Percentiles rank a stretch among this genome's conserved stretches.
phyloP scores from a whole-genome alignment of 2,329 filamentous ascomycete species.

The Penicillium sp. region DNA sequence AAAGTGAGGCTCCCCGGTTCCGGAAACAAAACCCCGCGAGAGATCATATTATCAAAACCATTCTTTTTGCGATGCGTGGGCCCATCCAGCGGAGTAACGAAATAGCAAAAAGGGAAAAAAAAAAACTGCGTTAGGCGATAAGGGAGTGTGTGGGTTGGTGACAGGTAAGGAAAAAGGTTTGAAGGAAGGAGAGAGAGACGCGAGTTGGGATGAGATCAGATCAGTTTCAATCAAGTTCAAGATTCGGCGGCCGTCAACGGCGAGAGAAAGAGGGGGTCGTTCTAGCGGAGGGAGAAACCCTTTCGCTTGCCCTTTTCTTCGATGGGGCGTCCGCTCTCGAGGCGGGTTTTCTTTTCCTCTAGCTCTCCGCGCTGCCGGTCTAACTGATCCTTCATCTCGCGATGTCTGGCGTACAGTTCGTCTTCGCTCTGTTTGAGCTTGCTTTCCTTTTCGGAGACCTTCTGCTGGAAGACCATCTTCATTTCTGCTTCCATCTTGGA shows the following conservation, averaged over 20 bases:
- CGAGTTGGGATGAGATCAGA: constrained; percentile 16
- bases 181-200: constrained; percentile 23
- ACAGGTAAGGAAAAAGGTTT: constrained; percentile 24
- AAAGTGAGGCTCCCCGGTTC: not conserved
- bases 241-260: constrained; percentile 23
- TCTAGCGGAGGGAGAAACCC: constrained; percentile 97
- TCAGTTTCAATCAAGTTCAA: constrained; percentile 8
- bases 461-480: constrained; percentile 99
- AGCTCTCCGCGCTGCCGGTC: constrained; percentile 92
- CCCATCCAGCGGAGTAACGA: constrained; percentile 30
- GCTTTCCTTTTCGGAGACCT: constrained; percentile 99
- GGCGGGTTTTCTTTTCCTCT: constrained; percentile 95
- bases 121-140: constrained; percentile 24
- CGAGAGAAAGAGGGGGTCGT: constrained; percentile 16
- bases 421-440: constrained; percentile 99
- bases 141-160: constrained; percentile 26
- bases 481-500: constrained; percentile 99
- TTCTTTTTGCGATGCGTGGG: constrained; percentile 32
- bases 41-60: constrained; percentile 27
- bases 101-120: constrained; percentile 9
- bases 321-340: constrained; percentile 93
- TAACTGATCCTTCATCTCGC: constrained; percentile 99
- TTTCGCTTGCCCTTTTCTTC: constrained; percentile 99
- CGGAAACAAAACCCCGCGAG: constrained; percentile 24
- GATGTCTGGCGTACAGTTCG: constrained; percentile 95